Evolutionary conservation across 2,329 filamentous ascomycete species (phyloP), one percentile per base, ranked within the genome.

Genomic region (Nannizzia gypsea): DNA sequence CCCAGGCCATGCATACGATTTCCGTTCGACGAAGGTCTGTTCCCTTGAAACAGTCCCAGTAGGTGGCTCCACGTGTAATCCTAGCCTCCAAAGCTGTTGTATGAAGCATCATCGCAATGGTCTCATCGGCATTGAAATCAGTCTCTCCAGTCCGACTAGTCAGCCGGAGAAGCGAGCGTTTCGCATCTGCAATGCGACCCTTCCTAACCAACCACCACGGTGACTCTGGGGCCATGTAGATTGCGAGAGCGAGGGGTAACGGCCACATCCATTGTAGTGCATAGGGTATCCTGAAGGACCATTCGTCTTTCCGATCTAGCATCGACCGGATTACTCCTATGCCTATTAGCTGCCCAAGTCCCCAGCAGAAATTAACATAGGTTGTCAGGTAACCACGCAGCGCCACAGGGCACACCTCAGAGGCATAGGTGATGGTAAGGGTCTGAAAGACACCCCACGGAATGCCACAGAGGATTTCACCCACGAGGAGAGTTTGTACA

Each of bases 21-120:
- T 89, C 89, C 1, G 90, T 95, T 26, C 90, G 83, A 61, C 90
- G 86, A 55, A 86, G 77, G 69, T 95, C 86, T 11, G 82, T 81
- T 9, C 90, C 89, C 70, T 81, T 85, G 80, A 95, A 95, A 75
- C 90, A 95, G 72, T 95, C 90, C 66, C 82, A 73, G 72, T 93
- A 95, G 58, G 80, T 84, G 4, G 88, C 83, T 31, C 89, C 89
- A 5, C 77, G 75, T 3, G 88, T 90, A 15, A 59, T 59, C 24
- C 54, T 59, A 17, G 44, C 42, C 44, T 59, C 57, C 9, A 95
- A 77, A 0, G 87, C 86, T 0, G 88, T 91, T 0, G 90, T 96
- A 69, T 95, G 89, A 1, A 90, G 83, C 88, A 96, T 95, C 89
- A 95, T 95, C 67, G 88, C 85, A 56, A 95, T 79, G 0, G 89